Evolutionary conservation across 306 rosid species (phyloP), one percentile per base, ranked within the genome.

Genomic region (Geum urbanum): DNA sequence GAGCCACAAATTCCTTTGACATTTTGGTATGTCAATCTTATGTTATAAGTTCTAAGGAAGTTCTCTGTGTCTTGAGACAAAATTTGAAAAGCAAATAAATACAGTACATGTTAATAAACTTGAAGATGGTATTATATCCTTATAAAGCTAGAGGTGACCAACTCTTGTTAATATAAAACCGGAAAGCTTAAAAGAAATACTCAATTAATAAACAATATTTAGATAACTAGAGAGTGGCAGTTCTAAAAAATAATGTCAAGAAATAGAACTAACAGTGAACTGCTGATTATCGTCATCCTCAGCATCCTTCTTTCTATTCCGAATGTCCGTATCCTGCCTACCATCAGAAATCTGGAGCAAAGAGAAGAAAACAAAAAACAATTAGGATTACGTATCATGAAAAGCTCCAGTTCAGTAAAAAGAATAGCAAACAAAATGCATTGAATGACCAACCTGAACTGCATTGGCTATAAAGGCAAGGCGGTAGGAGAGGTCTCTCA

Each of bases 391-490:
- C 50, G 69, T 59, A 68, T 20, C 18, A 74, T 13, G 69, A 60
- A 54, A 74, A 53, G 20, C 16, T 58, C 45, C 51, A 43, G 66
- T 75, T 69, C 58, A 15, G 11, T 53, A 10, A 3, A 19, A 24
- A 55, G 5, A 35, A 15, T 18, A 40, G 53, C 44, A 6, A 46
- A 69, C 49, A 53, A 27, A 73, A 76, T 52, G 47, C 56, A 53
- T 40, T 64, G 66, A 61, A 27, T 44, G 27, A 51, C 82, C 56
- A 73, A 84, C 99, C 97, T 94, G 96, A 79, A 88, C 96, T 27
- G 97, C 88, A 79, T 94, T 94, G 45, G 97, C 97, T 74, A 94
- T 91, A 80, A 94, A 94, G 69, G 99, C 97, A n/a, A 91, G 85
- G 51, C 96, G 95, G 70, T 91, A 94, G 27, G 98, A 90, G 79